These are phyloP conservation scores for Neurospora sp. DNA, from an alignment of 495 filamentous ascomycete genomes.

Conservation along the genomic window DNA sequence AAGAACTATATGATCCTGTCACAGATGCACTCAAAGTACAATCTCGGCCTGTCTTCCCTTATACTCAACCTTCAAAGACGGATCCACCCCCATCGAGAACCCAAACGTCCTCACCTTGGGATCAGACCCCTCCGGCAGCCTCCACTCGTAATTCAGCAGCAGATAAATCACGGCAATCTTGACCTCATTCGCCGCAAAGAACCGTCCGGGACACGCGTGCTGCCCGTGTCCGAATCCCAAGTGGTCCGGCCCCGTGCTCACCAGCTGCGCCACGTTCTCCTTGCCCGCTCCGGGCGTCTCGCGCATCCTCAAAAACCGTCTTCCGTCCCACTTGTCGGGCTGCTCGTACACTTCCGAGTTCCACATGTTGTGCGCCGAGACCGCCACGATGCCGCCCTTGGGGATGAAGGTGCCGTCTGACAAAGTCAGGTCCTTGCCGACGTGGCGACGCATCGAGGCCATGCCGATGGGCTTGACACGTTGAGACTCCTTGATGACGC, in stretches of 20 bases:
- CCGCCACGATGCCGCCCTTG: slow-evolving; percentile 32
- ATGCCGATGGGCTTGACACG: slow-evolving; percentile 26
- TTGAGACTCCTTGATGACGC: slow-evolving; percentile 37
- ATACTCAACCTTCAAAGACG: slow-evolving; percentile 9
- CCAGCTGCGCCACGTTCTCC: slow-evolving; percentile 34
- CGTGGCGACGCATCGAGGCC: slow-evolving; percentile 34
- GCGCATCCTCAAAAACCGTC: slow-evolving; percentile 36
- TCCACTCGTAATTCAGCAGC: slow-evolving; percentile 30
- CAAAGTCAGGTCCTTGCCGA: slow-evolving; percentile 26
- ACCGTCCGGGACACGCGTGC: slow-evolving; percentile 33
- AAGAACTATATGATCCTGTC: too few relatives aligned
- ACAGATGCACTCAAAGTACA: background rate
- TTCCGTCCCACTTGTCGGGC: slow-evolving; percentile 35
- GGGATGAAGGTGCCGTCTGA: slow-evolving; percentile 40
- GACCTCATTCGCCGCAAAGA: slow-evolving; percentile 31
- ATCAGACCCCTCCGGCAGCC: slow-evolving; percentile 9
- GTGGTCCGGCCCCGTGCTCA: slow-evolving; percentile 30
- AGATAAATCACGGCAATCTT: slow-evolving; percentile 27
- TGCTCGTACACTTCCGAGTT: slow-evolving; percentile 35
- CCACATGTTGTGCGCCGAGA: slow-evolving; percentile 22
- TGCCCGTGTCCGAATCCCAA: slow-evolving; percentile 29
- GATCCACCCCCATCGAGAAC: slow-evolving; percentile 5
- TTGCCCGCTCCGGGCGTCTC: slow-evolving; percentile 12
- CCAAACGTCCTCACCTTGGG: slow-evolving; percentile 3
- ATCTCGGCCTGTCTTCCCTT: slow-evolving; percentile 3